Base-by-base conservation (phyloP, 2,329 filamentous ascomycete species). In the Exophiala sp. region DNA sequence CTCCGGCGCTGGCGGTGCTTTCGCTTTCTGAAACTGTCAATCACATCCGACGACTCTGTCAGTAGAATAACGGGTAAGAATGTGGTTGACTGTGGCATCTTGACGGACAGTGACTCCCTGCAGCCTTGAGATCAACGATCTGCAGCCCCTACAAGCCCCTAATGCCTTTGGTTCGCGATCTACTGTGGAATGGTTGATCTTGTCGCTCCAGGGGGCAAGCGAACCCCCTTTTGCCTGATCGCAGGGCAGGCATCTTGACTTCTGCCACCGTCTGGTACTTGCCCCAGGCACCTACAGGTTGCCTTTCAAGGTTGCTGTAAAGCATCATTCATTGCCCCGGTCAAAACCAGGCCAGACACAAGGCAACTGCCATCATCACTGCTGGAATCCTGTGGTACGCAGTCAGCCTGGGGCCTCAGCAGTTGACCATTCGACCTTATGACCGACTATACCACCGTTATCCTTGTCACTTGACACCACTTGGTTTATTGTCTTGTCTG, bases 331-430 rank as follows among this genome's bases (percentile, higher is more conserved):
- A n/a, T n/a, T n/a, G n/a, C n/a, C n/a, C n/a, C n/a, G n/a, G n/a
- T n/a, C n/a, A n/a, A n/a, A n/a, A n/a, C n/a, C n/a, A n/a, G n/a
- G n/a, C n/a, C n/a, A n/a, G n/a, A n/a, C n/a, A n/a, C n/a, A n/a
- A n/a, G n/a, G n/a, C n/a, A n/a, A n/a, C n/a, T n/a, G n/a, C n/a
- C n/a, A n/a, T n/a, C n/a, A n/a, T n/a, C n/a, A n/a, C n/a, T n/a
- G n/a, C n/a, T n/a, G n/a, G n/a, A n/a, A n/a, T n/a, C n/a, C n/a
- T n/a, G n/a, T n/a, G n/a, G 42, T 22, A 43, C 27, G 37, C 32
- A 52, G 49, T 48, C 45, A 43, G 44, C 44, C 32, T 48, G 40
- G 41, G 38, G 38, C 38, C 38, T 48, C 30, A 43, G 29, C 4
- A n/a, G 8, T 34, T 43, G 34, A 35, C 13, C 32, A 29, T 42